phyloP scores from a whole-genome alignment of 2,329 filamentous ascomycete species.

The Cyphellophora attinorum region DNA sequence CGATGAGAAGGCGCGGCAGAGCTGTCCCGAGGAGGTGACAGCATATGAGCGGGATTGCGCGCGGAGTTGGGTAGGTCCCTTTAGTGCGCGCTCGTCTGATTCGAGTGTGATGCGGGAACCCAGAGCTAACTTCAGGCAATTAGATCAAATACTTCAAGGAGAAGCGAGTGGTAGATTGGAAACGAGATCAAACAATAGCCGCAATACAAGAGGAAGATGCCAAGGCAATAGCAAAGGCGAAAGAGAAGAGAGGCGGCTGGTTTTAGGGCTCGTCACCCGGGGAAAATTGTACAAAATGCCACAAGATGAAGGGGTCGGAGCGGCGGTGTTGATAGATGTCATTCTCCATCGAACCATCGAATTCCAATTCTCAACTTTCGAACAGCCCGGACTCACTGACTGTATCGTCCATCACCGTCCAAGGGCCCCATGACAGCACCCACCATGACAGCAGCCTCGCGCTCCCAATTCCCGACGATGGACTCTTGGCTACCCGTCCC shows the following conservation, averaged over 20 bases:
- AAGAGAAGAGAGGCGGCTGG: conserved; percentile 26
- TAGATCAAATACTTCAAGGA: conserved; percentile 98
- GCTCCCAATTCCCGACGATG: conserved; percentile 60
- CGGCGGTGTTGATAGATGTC: no score
- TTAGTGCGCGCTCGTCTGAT: no score
- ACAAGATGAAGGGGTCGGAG: no score
- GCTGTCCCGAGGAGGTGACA: conserved; percentile 50
- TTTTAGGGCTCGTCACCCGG: no score
- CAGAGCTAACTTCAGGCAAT: neutral
- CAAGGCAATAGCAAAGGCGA: conserved; percentile 43
- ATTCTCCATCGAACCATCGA: no score
- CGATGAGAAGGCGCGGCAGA: conserved; percentile 45
- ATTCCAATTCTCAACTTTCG: no score
- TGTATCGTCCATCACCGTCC: no score
- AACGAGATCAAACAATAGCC: conserved; percentile 70
- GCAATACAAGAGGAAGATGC: conserved; percentile 67
- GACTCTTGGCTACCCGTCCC: conserved; percentile 32
- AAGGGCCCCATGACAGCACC: conserved; percentile 64
- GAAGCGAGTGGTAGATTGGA: conserved; percentile 81
- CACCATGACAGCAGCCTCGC: conserved; percentile 92
- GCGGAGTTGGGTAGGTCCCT: conserved; percentile 67
- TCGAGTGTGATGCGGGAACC: neutral
- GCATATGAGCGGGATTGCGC: conserved; percentile 81
- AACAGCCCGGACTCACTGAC: no score
- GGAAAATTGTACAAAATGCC: conserved; percentile 12